phyloP scores from a whole-genome alignment of 2,329 filamentous ascomycete species.

The Penicillium polonicum region DNA sequence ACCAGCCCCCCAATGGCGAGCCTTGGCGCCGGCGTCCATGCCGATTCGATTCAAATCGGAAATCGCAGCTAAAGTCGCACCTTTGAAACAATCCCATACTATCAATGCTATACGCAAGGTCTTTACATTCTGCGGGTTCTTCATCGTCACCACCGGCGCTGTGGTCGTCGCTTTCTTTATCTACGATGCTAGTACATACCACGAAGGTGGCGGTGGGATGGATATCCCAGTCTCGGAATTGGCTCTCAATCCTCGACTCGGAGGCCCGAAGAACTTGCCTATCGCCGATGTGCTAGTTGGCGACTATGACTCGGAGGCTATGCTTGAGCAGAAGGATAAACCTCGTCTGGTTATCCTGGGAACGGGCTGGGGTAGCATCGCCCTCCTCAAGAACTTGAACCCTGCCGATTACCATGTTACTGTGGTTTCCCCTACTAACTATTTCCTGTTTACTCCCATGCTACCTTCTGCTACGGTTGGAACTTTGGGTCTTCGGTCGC shows the following conservation, averaged over 20 bases:
- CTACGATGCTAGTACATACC: conserved; percentile 91
- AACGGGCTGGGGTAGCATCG: conserved; percentile 92
- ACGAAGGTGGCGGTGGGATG: conserved; percentile 61
- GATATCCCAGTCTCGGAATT: conserved; percentile 83
- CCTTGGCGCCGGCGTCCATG: conserved; percentile 22
- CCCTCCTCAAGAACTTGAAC: conserved; percentile 83
- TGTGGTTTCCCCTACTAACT: conserved; percentile 89
- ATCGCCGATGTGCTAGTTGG: conserved; percentile 86
- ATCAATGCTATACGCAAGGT: conserved; percentile 63
- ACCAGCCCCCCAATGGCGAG: conserved; percentile 21
- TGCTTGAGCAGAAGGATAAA: conserved; percentile 74
- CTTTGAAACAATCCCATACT: conserved; percentile 32
- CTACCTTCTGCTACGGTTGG: conserved; percentile 94
- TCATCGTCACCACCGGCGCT: conserved; percentile 67
- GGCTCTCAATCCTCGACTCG: conserved; percentile 75
- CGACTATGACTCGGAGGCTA: conserved; percentile 76
- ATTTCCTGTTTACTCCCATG: conserved; percentile 98
- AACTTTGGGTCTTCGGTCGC: conserved; percentile 82
- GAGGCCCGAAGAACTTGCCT: conserved; percentile 92
- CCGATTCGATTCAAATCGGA: conserved; percentile 36
- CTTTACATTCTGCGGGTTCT: conserved; percentile 71
- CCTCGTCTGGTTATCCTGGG: conserved; percentile 89
- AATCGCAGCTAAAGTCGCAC: conserved; percentile 23
- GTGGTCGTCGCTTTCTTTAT: conserved; percentile 82
- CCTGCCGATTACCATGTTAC: conserved; percentile 94